Percentiles rank a stretch among this genome's conserved stretches.
Evolutionary conservation across 176 grass and related monocot genomes (phyloP).

Genomic region (Zoysia japonica): DNA sequence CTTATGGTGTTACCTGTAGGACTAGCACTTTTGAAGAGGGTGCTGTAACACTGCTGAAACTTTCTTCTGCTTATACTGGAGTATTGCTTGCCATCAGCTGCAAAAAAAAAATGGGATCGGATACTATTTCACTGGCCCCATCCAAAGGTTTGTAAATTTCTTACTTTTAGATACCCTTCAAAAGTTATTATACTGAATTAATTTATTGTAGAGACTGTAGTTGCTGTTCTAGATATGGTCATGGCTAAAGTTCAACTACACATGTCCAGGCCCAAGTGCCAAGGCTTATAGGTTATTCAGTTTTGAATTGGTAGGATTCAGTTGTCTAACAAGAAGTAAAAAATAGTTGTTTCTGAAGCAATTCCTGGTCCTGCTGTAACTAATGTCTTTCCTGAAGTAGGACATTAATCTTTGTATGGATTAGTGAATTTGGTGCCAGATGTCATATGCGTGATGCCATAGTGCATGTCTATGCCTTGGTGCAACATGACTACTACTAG

Average conservation of each 20-base stretch:
- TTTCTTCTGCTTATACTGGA: slow-evolving; percentile 85
- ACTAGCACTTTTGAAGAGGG: slow-evolving; percentile 52
- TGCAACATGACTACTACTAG: no score
- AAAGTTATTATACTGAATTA: neutral
- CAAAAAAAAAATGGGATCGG: slow-evolving; percentile 72
- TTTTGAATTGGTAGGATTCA: neutral
- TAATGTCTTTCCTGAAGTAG: neutral
- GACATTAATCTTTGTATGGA: no score
- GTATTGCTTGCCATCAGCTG: slow-evolving; percentile 62
- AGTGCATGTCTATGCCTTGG: no score
- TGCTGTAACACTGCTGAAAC: slow-evolving; percentile 42
- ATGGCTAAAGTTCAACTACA: neutral
- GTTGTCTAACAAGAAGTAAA: neutral
- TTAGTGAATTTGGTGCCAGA: no score
- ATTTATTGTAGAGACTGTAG: neutral
- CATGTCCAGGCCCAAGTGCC: neutral
- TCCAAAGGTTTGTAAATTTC: slow-evolving; percentile 62
- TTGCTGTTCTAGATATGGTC: no score
- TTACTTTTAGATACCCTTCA: slow-evolving; percentile 16
- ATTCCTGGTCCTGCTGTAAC: slow-evolving; percentile 4
- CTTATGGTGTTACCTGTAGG: slow-evolving; percentile 46
- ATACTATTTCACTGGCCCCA: slow-evolving; percentile 55
- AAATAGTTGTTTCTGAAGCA: slow-evolving; percentile 14
- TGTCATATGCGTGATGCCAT: no score
- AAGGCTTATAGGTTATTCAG: neutral